A percentile compares a stretch with the other conserved stretches of the same genome.
Conservation (phyloP, 495 filamentous ascomycete species). For the Trichocladium uniseriatum region DNA sequence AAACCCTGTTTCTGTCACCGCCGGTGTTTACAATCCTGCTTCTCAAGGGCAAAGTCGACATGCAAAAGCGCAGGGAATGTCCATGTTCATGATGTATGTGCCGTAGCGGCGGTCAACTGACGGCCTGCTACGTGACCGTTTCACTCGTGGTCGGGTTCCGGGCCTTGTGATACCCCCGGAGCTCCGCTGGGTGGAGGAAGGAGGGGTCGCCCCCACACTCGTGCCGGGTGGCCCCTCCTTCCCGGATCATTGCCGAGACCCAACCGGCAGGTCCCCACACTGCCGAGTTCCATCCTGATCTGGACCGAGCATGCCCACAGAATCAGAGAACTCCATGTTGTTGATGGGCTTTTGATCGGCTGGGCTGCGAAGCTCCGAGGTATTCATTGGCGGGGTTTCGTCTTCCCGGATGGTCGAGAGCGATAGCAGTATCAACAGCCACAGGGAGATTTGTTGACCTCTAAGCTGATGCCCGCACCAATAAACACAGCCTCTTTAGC, state of each 20-base stretch:
- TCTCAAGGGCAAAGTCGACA: background rate
- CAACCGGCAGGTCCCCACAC: background rate
- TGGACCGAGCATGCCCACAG: no score
- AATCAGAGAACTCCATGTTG: no score
- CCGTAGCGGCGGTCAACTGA: constrained; percentile 5
- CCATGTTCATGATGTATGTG: background rate
- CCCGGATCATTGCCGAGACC: background rate
- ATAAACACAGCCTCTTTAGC: no score
- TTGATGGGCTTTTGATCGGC: no score
- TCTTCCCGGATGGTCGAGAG: no score
- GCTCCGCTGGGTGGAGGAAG: background rate
- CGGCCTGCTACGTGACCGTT: no score
- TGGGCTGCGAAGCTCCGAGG: no score
- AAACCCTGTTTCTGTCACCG: background rate
- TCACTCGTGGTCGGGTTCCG: background rate
- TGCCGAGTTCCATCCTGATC: no score
- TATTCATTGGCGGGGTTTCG: no score
- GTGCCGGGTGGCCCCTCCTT: background rate
- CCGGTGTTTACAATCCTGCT: background rate
- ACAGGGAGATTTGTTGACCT: no score
- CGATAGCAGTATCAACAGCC: no score
- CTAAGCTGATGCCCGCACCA: no score
- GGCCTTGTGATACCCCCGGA: constrained; percentile 1
- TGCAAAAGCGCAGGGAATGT: background rate
- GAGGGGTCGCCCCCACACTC: background rate